Base-by-base conservation (phyloP, 1,284 basidiomycete genomes). In the Ganoderma multipileum region DNA sequence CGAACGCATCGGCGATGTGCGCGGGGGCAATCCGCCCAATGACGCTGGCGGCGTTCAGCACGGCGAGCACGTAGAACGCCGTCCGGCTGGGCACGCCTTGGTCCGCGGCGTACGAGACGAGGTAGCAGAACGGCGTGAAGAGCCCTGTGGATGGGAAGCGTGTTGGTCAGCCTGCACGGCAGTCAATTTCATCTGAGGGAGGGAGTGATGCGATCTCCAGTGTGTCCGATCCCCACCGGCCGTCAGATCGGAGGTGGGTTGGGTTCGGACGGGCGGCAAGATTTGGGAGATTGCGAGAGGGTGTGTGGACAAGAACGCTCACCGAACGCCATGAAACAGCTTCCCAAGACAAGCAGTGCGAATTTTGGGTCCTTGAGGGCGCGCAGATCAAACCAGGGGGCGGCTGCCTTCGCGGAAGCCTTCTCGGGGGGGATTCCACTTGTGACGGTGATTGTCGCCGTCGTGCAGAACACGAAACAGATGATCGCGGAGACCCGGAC, bases 41-140 rank as follows among this genome's bases (percentile, higher is more conserved):
- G 28, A 91, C 80, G 3, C 89, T 85, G 2, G 88, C 88, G 0
- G 84, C 89, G 73, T 92, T 92, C 80, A 92, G 82, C 60, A 87
- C 81, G 0, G 90, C 86, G 41, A 92, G 83, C 4, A 89, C 81
- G 72, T 84, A 84, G 77, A 88, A 86, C 16, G 75, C 71, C 36
- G 73, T 68, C 38, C 62, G 57, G 41, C 71, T 26, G 12, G 73
- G 42, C 59, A 75, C 65, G 58, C 67, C 66, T 60, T 71, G 67
- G 39, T 70, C 73, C 7, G 69, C 65, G 36, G 74, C 72, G 63
- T 74, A 77, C n/a, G 75, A 72, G 41, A 75, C 73, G 66, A 77
- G 70, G 71, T 76, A 77, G 69, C 75, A 76, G 63, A 73, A 88
- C 0, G 90, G 90, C n/a, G 86, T 87, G 77, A 90, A 92, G 2